These are phyloP conservation scores for Aspergillus fructus DNA, from an alignment of 2,329 filamentous ascomycete species.

Conservation along the genomic window DNA sequence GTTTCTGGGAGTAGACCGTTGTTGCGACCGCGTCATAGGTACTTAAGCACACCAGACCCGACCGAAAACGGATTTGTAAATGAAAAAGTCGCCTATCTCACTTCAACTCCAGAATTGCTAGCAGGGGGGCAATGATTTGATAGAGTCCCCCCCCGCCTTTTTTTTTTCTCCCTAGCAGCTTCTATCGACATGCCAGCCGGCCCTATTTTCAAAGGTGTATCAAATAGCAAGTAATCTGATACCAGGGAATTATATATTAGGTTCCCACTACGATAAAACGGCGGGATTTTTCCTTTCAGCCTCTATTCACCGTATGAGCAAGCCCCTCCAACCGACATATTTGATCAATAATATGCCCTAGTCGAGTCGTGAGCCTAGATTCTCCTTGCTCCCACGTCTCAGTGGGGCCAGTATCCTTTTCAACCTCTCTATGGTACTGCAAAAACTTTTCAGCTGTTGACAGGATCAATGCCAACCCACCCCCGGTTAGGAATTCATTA, in stretches of 20 bases:
- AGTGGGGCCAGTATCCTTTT: conserved; percentile 43
- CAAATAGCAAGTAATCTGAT: background rate
- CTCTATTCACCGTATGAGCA: background rate
- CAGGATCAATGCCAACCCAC: conserved; percentile 52
- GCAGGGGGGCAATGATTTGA: background rate
- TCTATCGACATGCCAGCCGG: background rate
- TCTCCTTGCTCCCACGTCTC: conserved; percentile 50
- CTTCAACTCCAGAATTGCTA: background rate
- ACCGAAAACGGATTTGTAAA: too few relatives aligned
- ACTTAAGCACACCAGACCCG: too few relatives aligned
- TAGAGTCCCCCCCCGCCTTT: background rate
- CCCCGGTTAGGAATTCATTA: conserved; percentile 43
- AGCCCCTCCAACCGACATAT: conserved; percentile 25
- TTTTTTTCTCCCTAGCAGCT: background rate
- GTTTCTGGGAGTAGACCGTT: background rate
- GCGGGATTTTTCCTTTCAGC: background rate
- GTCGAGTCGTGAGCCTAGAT: conserved; percentile 53
- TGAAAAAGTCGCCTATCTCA: background rate
- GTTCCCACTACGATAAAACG: background rate
- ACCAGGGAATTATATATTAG: background rate
- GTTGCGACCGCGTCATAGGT: background rate
- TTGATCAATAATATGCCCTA: conserved; percentile 53
- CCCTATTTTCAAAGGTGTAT: background rate
- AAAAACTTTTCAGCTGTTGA: conserved; percentile 63
- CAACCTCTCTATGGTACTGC: conserved; percentile 59